Percentiles rank a stretch among this genome's conserved stretches.
phyloP scores from a whole-genome alignment of 2,329 filamentous ascomycete species.

The Colletotrichum tabaci region DNA sequence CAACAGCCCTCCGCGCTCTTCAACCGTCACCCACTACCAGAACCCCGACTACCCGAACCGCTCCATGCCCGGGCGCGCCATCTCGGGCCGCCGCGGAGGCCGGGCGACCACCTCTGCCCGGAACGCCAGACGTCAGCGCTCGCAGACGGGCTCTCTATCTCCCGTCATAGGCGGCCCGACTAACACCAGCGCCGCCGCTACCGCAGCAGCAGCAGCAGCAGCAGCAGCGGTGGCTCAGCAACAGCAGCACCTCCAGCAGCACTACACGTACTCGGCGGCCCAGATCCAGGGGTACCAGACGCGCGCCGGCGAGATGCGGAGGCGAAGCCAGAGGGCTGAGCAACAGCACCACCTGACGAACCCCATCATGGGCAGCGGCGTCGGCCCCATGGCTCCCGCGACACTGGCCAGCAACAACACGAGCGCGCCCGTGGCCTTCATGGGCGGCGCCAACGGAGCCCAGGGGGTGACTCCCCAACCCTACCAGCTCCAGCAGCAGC shows the following conservation, averaged over 20 bases:
- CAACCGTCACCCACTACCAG: slow-evolving; percentile 22
- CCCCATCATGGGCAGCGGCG: not conserved
- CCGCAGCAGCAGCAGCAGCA: not conserved
- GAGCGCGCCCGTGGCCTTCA: not conserved
- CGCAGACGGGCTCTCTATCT: slow-evolving; percentile 15
- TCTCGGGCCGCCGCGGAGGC: slow-evolving; percentile 54
- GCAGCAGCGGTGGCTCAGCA: too few relatives aligned
- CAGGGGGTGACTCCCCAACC: not conserved
- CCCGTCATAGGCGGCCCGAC: not conserved
- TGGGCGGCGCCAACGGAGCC: not conserved
- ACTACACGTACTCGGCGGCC: not conserved
- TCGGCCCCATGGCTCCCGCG: not conserved
- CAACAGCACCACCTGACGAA: not conserved
- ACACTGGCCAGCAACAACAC: slow-evolving; percentile 4
- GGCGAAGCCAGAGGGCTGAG: not conserved
- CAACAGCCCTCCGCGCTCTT: slow-evolving; percentile 46
- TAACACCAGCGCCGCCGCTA: not conserved
- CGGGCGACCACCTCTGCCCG: slow-evolving; percentile 48
- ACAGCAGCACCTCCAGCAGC: slow-evolving; percentile 6
- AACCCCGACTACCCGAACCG: slow-evolving; percentile 45
- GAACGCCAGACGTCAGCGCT: slow-evolving; percentile 20
- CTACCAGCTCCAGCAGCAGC: slow-evolving; percentile 18
- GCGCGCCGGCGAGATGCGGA: not conserved
- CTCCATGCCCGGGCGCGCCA: slow-evolving; percentile 50
- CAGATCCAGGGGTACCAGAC: not conserved